These are phyloP conservation scores for Sclerotiophoma versabilis DNA, from an alignment of 2,329 filamentous ascomycete species.

Conservation along the genomic window DNA sequence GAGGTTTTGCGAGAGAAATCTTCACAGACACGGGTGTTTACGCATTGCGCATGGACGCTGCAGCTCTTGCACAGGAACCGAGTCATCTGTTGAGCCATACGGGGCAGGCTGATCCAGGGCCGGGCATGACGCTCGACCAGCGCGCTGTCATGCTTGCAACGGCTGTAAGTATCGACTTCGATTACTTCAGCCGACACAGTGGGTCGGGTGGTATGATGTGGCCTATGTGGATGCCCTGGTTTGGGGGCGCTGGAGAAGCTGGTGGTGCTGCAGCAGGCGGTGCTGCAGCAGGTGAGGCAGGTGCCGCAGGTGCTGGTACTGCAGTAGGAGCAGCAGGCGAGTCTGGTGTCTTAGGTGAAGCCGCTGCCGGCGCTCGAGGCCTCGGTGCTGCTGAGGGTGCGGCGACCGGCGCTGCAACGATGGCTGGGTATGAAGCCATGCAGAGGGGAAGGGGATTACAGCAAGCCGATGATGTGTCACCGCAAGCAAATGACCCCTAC, in stretches of 20 bases:
- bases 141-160: conserved; percentile 71
- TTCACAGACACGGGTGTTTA: conserved; percentile 73
- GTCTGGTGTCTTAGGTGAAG: conserved; percentile 56
- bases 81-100: conserved; percentile 50
- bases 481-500: conserved; percentile 35
- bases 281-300: conserved; percentile 48
- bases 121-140: conserved; percentile 70
- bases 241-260: conserved; percentile 37
- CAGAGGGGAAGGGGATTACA: conserved; percentile 55
- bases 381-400: conserved; percentile 54
- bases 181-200: conserved; percentile 71
- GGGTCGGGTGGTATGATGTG: conserved; percentile 52
- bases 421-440: conserved; percentile 71
- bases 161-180: conserved; percentile 70
- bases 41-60: conserved; percentile 69
- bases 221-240: conserved; percentile 63
- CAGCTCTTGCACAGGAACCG: conserved; percentile 51
- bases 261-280: conserved; percentile 52
- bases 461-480: conserved; percentile 35
- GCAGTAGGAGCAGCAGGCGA: conserved; percentile 52
- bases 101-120: conserved; percentile 34
- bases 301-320: conserved; percentile 42
- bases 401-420: conserved; percentile 62
- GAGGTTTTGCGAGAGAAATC: conserved; percentile 67
- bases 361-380: conserved; percentile 53